Evolutionary conservation across 768 basidiomycete genomes (phyloP).

Genomic region (Leccinum boreale): DNA sequence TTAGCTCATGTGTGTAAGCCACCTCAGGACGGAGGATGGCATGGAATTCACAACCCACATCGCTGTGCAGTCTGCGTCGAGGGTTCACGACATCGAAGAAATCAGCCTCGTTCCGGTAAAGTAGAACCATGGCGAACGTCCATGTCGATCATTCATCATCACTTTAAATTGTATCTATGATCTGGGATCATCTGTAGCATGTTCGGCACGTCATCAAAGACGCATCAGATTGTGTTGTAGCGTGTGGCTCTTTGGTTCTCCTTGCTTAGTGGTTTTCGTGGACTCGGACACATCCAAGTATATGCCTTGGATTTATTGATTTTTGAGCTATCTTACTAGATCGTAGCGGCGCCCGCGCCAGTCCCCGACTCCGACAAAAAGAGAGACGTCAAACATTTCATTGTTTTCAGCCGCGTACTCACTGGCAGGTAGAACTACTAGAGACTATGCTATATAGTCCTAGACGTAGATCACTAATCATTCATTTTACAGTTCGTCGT

Average conservation of each 20-base stretch:
- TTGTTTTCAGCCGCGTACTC: too few relatives aligned
- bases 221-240: background rate
- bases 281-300: background rate
- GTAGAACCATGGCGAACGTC: background rate
- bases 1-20: constrained; percentile 6
- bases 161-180: background rate
- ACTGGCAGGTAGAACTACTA: too few relatives aligned
- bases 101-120: background rate
- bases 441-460: too few relatives aligned
- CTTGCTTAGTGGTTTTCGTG: background rate
- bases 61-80: background rate
- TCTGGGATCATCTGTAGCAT: background rate
- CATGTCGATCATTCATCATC: background rate
- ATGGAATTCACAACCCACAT: constrained; percentile 12
- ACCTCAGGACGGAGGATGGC: background rate
- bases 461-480: too few relatives aligned
- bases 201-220: background rate
- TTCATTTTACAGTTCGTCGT: too few relatives aligned
- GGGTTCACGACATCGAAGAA: background rate
- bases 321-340: too few relatives aligned
- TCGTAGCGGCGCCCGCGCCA: too few relatives aligned
- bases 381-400: too few relatives aligned
- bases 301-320: background rate
- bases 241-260: background rate
- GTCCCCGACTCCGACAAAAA: too few relatives aligned